Conservation (phyloP, 805 yeast genomes). For the Dipodascopsis tothii region DNA sequence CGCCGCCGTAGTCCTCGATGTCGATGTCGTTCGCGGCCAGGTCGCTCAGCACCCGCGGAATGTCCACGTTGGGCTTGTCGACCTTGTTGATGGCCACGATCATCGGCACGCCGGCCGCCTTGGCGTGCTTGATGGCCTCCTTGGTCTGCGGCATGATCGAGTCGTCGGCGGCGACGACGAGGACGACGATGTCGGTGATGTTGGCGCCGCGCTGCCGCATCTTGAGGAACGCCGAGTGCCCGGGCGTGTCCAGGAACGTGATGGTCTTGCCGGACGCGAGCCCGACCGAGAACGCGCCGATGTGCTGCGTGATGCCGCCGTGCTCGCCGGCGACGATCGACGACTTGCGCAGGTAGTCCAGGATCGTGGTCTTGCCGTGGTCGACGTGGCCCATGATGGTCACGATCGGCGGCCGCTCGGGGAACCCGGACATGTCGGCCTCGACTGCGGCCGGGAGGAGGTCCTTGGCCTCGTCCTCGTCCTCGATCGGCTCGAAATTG, state of each 20-base stretch:
- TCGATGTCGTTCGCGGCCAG: constrained; percentile 70
- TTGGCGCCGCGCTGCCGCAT: constrained; percentile 96
- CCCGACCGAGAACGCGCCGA: constrained; percentile 77
- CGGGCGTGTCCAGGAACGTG: constrained; percentile 94
- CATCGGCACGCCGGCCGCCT: constrained; percentile 68
- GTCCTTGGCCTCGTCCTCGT: constrained; percentile 39
- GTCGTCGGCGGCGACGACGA: constrained; percentile 96
- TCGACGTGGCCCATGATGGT: constrained; percentile 99
- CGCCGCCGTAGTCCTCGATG: constrained; percentile 92
- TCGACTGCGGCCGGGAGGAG: constrained; percentile 3
- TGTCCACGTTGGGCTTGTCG: constrained; percentile 68
- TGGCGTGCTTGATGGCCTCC: constrained; percentile 91
- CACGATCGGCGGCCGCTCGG: constrained; percentile 82
- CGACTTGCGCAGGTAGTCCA: constrained; percentile 79
- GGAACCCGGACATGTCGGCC: constrained; percentile 36
- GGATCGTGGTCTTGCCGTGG: constrained; percentile 92
- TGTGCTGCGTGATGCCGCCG: constrained; percentile 97
- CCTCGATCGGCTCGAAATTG: constrained; percentile 54
- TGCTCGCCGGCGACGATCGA: constrained; percentile 76
- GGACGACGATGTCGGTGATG: constrained; percentile 81
- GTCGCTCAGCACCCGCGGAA: constrained; percentile 71
- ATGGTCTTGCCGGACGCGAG: constrained; percentile 72
- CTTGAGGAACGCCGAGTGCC: constrained; percentile 92
- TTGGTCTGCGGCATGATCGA: constrained; percentile 96
- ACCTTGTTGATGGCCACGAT: constrained; percentile 91